Base-by-base conservation (phyloP, 2,329 filamentous ascomycete species). In the Aureobasidium mangrovei region DNA sequence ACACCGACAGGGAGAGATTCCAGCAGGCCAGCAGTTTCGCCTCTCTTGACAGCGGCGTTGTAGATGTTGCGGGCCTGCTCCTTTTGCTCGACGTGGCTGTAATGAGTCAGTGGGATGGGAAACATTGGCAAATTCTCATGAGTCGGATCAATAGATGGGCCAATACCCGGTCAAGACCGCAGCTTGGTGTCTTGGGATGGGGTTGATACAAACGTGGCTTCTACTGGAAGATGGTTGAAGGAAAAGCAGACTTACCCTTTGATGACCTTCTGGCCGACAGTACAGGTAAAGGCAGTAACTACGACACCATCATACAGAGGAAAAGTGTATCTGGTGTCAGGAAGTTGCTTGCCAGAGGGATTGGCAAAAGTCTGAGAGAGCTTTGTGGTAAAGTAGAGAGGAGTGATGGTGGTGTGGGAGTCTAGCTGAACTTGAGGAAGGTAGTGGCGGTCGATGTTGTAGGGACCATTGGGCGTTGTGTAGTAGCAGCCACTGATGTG, bases 221-320 rank as follows among this genome's bases (percentile, higher is more conserved):
- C 18, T 18, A 18, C 18, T 18, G 18, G 18, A 18, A 18, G 18
- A 18, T 18, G 18, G 18, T 18, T 18, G 18, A 18, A 18, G 18
- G 18, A 18, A 18, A 18, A 18, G 18, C 18, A 18, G 18, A 18
- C 18, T 18, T 18, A 18, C 18, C 18, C 85, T 3, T 73, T 72
- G 60, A 87, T 79, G 12, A 79, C 72, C 9, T 80, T 78, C 32
- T 75, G 69, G 33, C 77, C 82, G 44, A 89, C 74, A 10, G 72
- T 78, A 67, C 84, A 88, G 4, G 73, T 77, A 59, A 89, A 90
- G 3, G 72, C 76, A 6, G 84, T 82, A 0, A 90, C 81, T 5
- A 80, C 84, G 12, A 86, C 82, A 7, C 85, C 85, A 62, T 88
- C 83, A 59, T 84, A 86, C 0, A 90, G 73, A 0, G 86, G 86